A percentile compares a stretch with the other conserved stretches of the same genome.
These are phyloP conservation scores for Solanum lycopersicoides DNA, from an alignment of 257 asterid species.

Conservation along the genomic window DNA sequence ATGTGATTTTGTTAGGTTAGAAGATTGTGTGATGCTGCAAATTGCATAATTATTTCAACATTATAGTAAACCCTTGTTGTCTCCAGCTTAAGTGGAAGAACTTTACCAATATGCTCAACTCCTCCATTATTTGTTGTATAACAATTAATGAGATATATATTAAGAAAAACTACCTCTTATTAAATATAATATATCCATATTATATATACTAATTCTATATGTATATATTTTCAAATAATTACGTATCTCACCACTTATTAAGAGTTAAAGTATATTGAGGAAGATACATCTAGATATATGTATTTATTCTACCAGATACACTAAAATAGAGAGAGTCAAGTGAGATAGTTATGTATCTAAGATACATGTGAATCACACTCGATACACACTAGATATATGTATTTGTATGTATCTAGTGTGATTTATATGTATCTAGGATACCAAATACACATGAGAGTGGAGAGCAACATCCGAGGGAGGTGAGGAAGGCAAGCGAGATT, in stretches of 20 bases:
- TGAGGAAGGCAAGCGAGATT: neutral
- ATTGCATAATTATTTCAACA: neutral
- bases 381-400: neutral
- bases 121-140: neutral
- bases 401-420: too few species aligned
- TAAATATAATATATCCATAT: too few species aligned
- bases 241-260: neutral
- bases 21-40: neutral
- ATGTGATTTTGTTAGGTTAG: neutral
- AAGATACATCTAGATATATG: neutral
- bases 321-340: neutral
- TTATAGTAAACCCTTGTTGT: neutral
- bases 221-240: too few species aligned
- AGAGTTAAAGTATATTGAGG: too few species aligned
- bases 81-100: neutral
- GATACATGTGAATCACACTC: too few species aligned
- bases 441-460: neutral
- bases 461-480: neutral
- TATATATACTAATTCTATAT: too few species aligned
- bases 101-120: neutral
- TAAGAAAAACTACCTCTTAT: neutral
- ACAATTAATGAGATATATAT: neutral
- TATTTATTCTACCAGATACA: too few species aligned
- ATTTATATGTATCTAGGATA: neutral
- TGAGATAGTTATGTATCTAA: neutral